Percentiles rank a stretch among this genome's conserved stretches.
Conservation (phyloP, 257 asterid genomes). For the Solanum bukasovii region DNA sequence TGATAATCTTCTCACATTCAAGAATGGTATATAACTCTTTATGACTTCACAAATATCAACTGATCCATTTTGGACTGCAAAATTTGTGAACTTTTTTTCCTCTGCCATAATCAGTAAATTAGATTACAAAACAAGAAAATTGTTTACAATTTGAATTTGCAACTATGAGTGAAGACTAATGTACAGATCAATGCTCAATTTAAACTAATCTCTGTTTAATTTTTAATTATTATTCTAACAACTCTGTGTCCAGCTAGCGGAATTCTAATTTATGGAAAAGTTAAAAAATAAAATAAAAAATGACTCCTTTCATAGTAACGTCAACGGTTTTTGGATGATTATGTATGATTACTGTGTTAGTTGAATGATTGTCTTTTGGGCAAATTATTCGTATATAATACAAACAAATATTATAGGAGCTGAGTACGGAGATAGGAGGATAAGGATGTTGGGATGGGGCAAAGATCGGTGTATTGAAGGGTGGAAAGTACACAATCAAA, state of each 20-base stretch:
- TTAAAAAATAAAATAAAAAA: not conserved
- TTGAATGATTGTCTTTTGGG: not conserved
- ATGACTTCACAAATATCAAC: constrained; percentile 11
- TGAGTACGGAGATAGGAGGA: no score
- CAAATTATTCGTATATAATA: not conserved
- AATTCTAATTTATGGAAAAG: not conserved
- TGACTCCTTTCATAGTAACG: not conserved
- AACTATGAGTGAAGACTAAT: not conserved
- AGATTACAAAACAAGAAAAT: not conserved
- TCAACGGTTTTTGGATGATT: not conserved
- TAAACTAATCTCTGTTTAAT: not conserved
- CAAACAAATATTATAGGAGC: not conserved
- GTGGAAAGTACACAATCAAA: no score
- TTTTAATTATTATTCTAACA: not conserved
- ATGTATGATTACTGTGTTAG: not conserved
- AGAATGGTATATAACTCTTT: constrained; percentile 12
- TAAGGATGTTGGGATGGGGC: not conserved
- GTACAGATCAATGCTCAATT: not conserved
- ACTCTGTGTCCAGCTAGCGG: not conserved
- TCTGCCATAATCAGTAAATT: not conserved
- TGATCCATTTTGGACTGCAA: constrained; percentile 2
- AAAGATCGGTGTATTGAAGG: no score
- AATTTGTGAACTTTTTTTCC: not conserved
- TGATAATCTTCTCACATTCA: constrained; percentile 43
- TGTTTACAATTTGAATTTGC: not conserved